phyloP scores from a whole-genome alignment of 129 eudicot species.

The Tagetes patula region DNA sequence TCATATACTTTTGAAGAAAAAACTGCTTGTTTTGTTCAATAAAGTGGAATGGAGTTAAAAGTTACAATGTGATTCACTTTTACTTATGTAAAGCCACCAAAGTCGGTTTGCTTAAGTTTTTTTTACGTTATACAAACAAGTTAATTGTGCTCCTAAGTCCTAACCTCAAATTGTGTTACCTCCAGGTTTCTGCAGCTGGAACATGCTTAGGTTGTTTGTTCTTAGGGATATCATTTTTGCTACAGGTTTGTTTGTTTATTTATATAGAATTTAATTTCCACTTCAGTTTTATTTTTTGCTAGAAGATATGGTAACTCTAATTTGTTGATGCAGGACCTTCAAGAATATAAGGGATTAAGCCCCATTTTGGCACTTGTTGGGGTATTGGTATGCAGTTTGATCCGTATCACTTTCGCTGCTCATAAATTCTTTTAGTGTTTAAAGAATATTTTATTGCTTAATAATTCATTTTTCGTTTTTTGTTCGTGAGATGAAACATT shows the following conservation, averaged over 20 bases:
- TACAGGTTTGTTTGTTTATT: constrained; percentile 50
- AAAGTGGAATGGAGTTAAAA: background rate
- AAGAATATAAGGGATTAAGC: constrained; percentile 45
- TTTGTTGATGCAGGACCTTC: constrained; percentile 53
- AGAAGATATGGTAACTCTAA: background rate
- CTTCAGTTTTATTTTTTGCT: background rate
- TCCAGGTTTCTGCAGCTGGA: constrained; percentile 75
- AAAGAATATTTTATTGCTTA: background rate
- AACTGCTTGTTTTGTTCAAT: background rate
- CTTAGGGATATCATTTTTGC: constrained; percentile 64
- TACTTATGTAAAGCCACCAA: constrained; percentile 1
- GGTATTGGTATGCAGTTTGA: constrained; percentile 60
- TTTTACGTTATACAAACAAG: background rate
- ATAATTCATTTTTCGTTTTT: background rate
- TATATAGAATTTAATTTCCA: constrained; percentile 3
- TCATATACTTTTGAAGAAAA: background rate
- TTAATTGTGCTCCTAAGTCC: background rate
- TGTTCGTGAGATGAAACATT: background rate
- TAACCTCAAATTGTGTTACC: background rate
- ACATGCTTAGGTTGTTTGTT: constrained; percentile 76
- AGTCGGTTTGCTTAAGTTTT: background rate
- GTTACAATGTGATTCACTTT: background rate
- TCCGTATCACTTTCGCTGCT: constrained; percentile 8
- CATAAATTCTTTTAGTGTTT: background rate
- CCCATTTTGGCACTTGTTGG: constrained; percentile 77